These are phyloP conservation scores for Podaxis sp. DNA, from an alignment of 768 basidiomycete species.

Conservation along the genomic window DNA sequence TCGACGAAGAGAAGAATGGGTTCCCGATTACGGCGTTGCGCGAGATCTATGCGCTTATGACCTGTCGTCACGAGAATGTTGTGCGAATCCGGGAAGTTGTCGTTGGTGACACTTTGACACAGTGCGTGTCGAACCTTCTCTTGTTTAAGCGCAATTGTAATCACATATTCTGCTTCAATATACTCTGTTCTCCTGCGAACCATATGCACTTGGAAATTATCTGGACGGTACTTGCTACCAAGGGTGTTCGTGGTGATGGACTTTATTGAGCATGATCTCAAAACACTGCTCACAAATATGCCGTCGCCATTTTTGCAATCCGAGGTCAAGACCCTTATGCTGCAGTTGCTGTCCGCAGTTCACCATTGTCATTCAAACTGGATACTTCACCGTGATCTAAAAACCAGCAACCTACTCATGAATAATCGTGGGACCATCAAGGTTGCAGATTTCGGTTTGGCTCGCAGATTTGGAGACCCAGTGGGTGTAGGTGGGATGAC, in stretches of 20 bases:
- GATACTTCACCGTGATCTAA: slow-evolving; percentile 97
- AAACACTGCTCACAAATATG: slow-evolving; percentile 93
- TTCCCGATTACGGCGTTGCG: slow-evolving; percentile 97
- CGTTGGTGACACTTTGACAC: slow-evolving; percentile 96
- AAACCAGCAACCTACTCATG: slow-evolving; percentile 97
- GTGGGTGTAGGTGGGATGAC: slow-evolving; percentile 97
- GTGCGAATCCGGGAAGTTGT: slow-evolving; percentile 97
- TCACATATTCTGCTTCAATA: slow-evolving; percentile 22
- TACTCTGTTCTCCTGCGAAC: slow-evolving; percentile 11
- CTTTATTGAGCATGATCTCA: slow-evolving; percentile 99
- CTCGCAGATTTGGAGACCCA: slow-evolving; percentile 94
- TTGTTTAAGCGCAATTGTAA: slow-evolving; percentile 24
- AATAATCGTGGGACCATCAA: slow-evolving; percentile 99
- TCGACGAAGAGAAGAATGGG: slow-evolving; percentile 98
- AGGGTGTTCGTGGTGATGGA: slow-evolving; percentile 99
- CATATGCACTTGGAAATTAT: slow-evolving; percentile 2
- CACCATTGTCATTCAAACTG: slow-evolving; percentile 93
- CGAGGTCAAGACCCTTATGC: slow-evolving; percentile 96
- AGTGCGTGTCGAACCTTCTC: slow-evolving; percentile 65
- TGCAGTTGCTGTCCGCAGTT: slow-evolving; percentile 91
- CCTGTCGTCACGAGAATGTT: slow-evolving; percentile 92
- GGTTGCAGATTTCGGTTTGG: slow-evolving; percentile 97
- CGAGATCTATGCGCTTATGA: slow-evolving; percentile 96
- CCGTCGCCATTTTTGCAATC: slow-evolving; percentile 95
- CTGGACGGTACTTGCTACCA: slow-evolving; percentile 21